phyloP scores from a whole-genome alignment of 805 yeast species.

The Pichia deserticola region DNA sequence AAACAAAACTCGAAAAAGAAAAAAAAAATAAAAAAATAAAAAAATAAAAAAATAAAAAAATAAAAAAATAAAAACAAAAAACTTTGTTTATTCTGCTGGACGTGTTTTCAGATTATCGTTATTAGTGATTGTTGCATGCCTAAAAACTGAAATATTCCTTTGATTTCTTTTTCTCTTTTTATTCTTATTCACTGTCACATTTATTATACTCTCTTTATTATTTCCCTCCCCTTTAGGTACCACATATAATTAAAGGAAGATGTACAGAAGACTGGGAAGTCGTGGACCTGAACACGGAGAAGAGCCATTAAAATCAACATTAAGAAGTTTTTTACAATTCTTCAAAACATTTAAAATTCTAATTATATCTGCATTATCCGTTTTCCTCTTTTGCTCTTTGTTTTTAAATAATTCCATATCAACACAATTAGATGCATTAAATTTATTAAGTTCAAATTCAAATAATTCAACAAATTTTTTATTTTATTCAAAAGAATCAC shows the following conservation, averaged over 20 bases:
- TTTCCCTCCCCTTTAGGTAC: no score
- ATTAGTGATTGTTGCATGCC: no score
- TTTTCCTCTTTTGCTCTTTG: slow-evolving; percentile 1
- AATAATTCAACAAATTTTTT: not conserved
- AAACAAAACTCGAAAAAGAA: no score
- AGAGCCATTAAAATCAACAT: not conserved
- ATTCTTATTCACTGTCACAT: no score
- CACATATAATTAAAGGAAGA: not conserved
- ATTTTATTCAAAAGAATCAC: slow-evolving; percentile 6
- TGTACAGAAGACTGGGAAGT: slow-evolving; percentile 8
- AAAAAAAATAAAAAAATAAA: no score
- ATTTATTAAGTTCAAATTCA: not conserved
- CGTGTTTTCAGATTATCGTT: no score
- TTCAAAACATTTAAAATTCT: not conserved
- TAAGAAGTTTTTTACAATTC: not conserved
- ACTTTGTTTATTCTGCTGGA: no score
- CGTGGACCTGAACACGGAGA: not conserved
- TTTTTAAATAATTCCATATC: not conserved
- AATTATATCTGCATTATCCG: not conserved
- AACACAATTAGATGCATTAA: slow-evolving; percentile 3
- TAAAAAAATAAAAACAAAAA: no score
- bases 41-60: no score
- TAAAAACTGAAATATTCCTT: no score
- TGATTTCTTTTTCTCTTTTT: no score
- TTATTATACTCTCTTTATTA: no score